Conservation (phyloP, 805 yeast genomes). For the Barnettozyma californica region DNA sequence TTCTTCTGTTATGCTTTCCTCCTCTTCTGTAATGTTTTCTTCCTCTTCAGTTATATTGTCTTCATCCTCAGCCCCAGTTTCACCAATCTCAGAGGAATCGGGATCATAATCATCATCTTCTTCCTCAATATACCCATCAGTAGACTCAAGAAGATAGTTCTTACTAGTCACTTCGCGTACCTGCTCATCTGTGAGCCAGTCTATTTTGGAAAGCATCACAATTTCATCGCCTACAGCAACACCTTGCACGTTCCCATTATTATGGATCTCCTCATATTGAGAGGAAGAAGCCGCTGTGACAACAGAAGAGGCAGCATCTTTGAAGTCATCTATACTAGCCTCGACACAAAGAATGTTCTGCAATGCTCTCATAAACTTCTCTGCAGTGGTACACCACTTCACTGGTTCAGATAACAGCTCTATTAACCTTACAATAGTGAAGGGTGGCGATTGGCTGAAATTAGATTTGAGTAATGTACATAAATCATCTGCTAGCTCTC, state of each 20-base stretch:
- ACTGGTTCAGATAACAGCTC: slow-evolving; percentile 43
- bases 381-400: slow-evolving; percentile 31
- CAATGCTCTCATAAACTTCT: slow-evolving; percentile 43
- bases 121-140: slow-evolving; percentile 6
- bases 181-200: slow-evolving; percentile 23
- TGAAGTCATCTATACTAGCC: slow-evolving; percentile 14
- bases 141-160: slow-evolving; percentile 13
- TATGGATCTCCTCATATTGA: not conserved
- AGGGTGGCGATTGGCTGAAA: slow-evolving; percentile 33
- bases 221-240: slow-evolving; percentile 20
- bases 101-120: slow-evolving; percentile 4
- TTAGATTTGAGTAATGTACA: slow-evolving; percentile 8
- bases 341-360: slow-evolving; percentile 21
- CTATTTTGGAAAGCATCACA: slow-evolving; percentile 19
- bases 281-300: not conserved
- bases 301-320: not conserved
- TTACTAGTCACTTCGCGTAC: slow-evolving; percentile 18
- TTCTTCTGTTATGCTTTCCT: slow-evolving; percentile 1
- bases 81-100: not conserved
- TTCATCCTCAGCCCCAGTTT: not conserved
- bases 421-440: slow-evolving; percentile 42
- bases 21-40: not conserved
- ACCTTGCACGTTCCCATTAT: not conserved
- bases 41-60: slow-evolving; percentile 1
- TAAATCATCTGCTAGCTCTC: slow-evolving; percentile 6